A percentile compares a stretch with the other conserved stretches of the same genome.
Conservation (phyloP, 495 filamentous ascomycete genomes). For the Cercophora samala region DNA sequence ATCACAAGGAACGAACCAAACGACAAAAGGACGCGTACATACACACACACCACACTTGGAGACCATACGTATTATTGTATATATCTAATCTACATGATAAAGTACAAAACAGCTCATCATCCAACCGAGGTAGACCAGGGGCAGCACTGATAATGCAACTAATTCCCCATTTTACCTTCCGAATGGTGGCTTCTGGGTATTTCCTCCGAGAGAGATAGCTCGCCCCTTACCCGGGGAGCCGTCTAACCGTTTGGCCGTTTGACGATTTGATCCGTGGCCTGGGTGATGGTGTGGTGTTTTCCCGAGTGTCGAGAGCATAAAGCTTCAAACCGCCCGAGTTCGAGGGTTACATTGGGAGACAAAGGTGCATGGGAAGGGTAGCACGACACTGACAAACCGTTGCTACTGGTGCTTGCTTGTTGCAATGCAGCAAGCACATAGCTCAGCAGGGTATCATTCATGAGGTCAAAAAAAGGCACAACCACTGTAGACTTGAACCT, state of each 20-base stretch:
- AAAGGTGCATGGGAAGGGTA: background rate
- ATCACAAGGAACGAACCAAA: background rate
- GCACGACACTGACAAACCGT: background rate
- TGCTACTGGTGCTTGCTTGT: background rate
- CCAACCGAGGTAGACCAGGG: background rate
- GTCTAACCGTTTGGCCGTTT: background rate
- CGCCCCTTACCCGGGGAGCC: background rate
- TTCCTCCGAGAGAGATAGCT: background rate
- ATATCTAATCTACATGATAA: background rate
- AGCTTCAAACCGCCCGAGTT: background rate
- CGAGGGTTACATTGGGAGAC: background rate
- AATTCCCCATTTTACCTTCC: background rate
- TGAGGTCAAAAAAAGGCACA: background rate
- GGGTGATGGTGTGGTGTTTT: background rate
- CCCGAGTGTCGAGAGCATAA: background rate
- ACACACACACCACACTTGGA: background rate
- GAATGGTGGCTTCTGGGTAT: background rate
- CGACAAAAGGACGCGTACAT: background rate
- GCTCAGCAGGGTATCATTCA: background rate
- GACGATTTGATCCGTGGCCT: background rate
- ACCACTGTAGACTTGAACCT: background rate
- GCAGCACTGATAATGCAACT: background rate
- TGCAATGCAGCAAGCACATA: background rate
- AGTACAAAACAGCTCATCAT: background rate
- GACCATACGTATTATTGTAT: background rate